Conservation (phyloP, 2,329 filamentous ascomycete species). For the Blumeria graminis region DNA sequence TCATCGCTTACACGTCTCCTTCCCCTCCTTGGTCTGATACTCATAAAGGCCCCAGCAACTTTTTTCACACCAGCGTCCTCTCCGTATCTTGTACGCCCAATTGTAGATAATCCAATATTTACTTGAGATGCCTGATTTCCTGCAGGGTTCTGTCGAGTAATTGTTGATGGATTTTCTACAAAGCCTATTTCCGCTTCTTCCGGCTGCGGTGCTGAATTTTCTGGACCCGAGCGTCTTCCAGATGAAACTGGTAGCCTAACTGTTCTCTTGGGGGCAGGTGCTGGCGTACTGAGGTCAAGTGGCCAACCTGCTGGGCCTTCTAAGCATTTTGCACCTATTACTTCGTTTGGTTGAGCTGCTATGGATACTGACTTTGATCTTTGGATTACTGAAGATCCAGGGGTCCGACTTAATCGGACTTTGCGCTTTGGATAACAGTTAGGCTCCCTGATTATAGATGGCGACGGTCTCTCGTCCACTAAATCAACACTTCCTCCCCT, state of each 20-base stretch:
- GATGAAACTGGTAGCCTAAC: slow-evolving; percentile 13
- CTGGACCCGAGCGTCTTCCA: slow-evolving; percentile 8
- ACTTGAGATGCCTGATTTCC: slow-evolving; percentile 27
- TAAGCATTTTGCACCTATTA: slow-evolving; percentile 5
- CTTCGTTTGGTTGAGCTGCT: slow-evolving; percentile 9
- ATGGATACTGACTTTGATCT: slow-evolving; percentile 12
- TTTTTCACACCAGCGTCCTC: slow-evolving; percentile 47
- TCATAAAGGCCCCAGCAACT: slow-evolving; percentile 52
- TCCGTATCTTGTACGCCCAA: slow-evolving; percentile 26
- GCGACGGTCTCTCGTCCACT: neutral
- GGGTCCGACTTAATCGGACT: slow-evolving; percentile 15
- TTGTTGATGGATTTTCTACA: slow-evolving; percentile 20
- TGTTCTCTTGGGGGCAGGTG: slow-evolving; percentile 10
- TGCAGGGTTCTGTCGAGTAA: slow-evolving; percentile 22
- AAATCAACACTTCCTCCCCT: slow-evolving; percentile 3
- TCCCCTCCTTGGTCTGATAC: slow-evolving; percentile 55
- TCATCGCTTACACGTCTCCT: slow-evolving; percentile 31
- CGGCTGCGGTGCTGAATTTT: slow-evolving; percentile 8
- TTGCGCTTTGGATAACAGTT: slow-evolving; percentile 13
- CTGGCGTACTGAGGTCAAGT: slow-evolving; percentile 14
- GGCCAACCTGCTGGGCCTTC: slow-evolving; percentile 7
- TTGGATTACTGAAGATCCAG: slow-evolving; percentile 9
- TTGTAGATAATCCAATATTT: slow-evolving; percentile 24
- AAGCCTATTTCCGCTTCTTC: slow-evolving; percentile 8
- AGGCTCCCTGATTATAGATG: slow-evolving; percentile 5